phyloP scores from a whole-genome alignment of 805 yeast genomes.

The Kodamaea laetipori region DNA sequence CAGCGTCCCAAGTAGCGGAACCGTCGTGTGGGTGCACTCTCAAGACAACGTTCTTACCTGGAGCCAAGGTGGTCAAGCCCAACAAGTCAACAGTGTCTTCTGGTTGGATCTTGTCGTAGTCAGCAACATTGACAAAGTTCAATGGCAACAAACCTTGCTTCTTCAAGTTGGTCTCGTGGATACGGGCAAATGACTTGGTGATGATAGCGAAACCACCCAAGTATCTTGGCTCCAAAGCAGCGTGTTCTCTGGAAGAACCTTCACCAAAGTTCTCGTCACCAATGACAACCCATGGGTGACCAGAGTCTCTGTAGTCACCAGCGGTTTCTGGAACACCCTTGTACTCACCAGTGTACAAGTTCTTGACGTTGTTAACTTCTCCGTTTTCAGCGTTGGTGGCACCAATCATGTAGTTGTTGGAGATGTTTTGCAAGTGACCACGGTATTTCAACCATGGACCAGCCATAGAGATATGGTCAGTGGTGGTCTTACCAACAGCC shows the following conservation, averaged over 20 bases:
- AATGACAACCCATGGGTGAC: slow-evolving; percentile 93
- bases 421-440: slow-evolving; percentile 98
- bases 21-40: slow-evolving; percentile 76
- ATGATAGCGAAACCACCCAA: slow-evolving; percentile 97
- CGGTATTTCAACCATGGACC: slow-evolving; percentile 99
- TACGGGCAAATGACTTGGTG: slow-evolving; percentile 97
- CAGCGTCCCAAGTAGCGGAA: slow-evolving; percentile 76
- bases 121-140: slow-evolving; percentile 86
- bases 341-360: slow-evolving; percentile 89
- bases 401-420: slow-evolving; percentile 99
- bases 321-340: slow-evolving; percentile 97
- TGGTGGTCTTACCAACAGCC: slow-evolving; percentile 96
- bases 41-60: slow-evolving; percentile 87
- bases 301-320: slow-evolving; percentile 89
- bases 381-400: slow-evolving; percentile 96
- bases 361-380: slow-evolving; percentile 88
- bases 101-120: slow-evolving; percentile 91
- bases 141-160: slow-evolving; percentile 98
- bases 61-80: slow-evolving; percentile 83
- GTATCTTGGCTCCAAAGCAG: slow-evolving; percentile 99
- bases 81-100: slow-evolving; percentile 85
- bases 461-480: slow-evolving; percentile 99
- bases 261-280: slow-evolving; percentile 99
- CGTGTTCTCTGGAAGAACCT: slow-evolving; percentile 99
- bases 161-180: slow-evolving; percentile 99